Conservation (phyloP, 805 yeast genomes). For the Pichia heedii region DNA sequence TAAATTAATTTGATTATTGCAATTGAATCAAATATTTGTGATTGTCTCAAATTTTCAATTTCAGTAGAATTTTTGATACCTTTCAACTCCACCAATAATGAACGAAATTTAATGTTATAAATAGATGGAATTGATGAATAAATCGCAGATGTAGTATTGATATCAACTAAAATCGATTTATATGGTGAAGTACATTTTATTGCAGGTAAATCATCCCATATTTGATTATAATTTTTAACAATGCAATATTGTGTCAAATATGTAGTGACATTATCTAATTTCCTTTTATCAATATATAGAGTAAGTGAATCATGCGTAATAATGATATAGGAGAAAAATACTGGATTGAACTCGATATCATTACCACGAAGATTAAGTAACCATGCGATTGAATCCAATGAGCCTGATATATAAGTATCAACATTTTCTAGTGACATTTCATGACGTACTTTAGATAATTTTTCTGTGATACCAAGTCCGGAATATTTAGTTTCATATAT, state of each 20-base stretch:
- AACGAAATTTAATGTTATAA: conserved; percentile 15
- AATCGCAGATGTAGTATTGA: conserved; percentile 23
- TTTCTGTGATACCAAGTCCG: conserved; percentile 33
- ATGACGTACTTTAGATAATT: conserved; percentile 27
- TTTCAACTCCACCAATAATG: conserved; percentile 50
- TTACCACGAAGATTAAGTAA: conserved; percentile 41
- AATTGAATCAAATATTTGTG: conserved; percentile 80
- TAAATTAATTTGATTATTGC: conserved; percentile 67
- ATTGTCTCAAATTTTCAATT: conserved; percentile 56
- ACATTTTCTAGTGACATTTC: conserved; percentile 24
- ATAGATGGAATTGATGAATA: conserved; percentile 19
- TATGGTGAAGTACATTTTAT: conserved; percentile 7
- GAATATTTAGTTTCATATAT: conserved; percentile 30
- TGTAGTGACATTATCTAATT: conserved; percentile 23
- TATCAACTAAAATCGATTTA: conserved; percentile 15
- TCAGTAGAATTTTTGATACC: conserved; percentile 70
- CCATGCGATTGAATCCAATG: conserved; percentile 47
- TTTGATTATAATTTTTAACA: conserved; percentile 43
- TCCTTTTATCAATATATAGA: conserved; percentile 35
- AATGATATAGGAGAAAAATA: conserved; percentile 62
- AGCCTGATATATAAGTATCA: conserved; percentile 42
- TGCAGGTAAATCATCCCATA: conserved; percentile 47
- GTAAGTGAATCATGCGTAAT: conserved; percentile 31
- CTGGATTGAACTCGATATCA: conserved; percentile 81
- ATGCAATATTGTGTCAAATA: conserved; percentile 19